Evolutionary conservation across 2,329 filamentous ascomycete genomes (phyloP).

Genomic region (Periconia digitata): DNA sequence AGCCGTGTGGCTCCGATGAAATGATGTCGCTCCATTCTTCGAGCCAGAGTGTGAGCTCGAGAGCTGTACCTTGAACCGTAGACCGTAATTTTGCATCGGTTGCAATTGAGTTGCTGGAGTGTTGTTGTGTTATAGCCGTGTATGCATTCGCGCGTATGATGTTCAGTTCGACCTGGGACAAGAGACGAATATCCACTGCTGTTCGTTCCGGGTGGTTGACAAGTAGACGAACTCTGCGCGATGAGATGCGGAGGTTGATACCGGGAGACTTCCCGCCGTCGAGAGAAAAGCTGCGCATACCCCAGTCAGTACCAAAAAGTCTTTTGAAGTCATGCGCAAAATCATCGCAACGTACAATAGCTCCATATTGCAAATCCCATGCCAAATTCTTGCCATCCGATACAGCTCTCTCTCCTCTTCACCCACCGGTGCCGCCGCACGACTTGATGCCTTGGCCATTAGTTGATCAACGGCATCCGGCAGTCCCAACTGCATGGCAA

Average conservation of each 20-base stretch:
- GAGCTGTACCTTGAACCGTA: constrained; percentile 21
- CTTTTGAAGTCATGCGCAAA: not conserved
- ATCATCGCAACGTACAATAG: constrained; percentile 36
- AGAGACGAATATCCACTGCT: constrained; percentile 53
- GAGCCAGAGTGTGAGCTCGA: constrained; percentile 44
- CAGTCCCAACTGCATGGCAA: constrained; percentile 54
- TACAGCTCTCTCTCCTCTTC: constrained; percentile 38
- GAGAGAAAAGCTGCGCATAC: constrained; percentile 42
- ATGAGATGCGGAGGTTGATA: constrained; percentile 38
- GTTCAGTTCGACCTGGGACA: constrained; percentile 56
- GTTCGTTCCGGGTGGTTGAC: constrained; percentile 49
- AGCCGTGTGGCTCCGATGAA: constrained; percentile 12
- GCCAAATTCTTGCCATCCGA: constrained; percentile 50
- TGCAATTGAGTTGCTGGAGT: constrained; percentile 9
- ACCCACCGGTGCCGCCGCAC: not conserved
- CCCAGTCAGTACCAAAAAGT: not conserved
- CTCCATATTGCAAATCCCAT: constrained; percentile 56
- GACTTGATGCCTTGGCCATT: constrained; percentile 31
- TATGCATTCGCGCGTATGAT: constrained; percentile 41
- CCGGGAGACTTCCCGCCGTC: constrained; percentile 50
- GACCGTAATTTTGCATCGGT: constrained; percentile 22
- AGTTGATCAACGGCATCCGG: constrained; percentile 43
- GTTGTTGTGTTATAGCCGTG: constrained; percentile 17
- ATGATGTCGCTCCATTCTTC: constrained; percentile 41
- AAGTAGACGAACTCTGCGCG: constrained; percentile 50